These are phyloP conservation scores for Brassica balearica DNA, from an alignment of 441 rosid species.

Conservation along the genomic window DNA sequence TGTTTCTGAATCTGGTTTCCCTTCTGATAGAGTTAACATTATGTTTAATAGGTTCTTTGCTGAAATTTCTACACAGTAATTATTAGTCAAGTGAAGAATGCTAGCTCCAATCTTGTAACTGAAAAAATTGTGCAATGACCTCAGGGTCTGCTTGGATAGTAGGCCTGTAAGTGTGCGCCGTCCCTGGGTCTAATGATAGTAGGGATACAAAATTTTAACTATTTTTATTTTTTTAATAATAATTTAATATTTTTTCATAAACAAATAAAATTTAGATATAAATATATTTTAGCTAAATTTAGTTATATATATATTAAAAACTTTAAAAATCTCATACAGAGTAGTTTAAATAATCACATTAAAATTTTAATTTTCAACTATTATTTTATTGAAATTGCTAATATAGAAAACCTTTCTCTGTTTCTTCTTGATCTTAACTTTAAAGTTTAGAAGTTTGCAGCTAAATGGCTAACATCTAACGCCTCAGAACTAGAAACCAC, in stretches of 20 bases:
- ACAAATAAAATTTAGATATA: neutral
- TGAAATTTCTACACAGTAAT: neutral
- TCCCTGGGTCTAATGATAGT: neutral
- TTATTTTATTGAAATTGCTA: neutral
- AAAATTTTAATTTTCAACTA: neutral
- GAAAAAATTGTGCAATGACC: neutral
- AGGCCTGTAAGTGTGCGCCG: neutral
- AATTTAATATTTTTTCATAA: neutral
- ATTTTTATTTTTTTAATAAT: neutral
- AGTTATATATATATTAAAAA: neutral
- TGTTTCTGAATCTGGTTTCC: neutral
- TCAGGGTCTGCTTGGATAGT: too few species aligned
- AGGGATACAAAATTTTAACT: neutral
- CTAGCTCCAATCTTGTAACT: conserved; percentile 7
- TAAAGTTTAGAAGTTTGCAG: neutral
- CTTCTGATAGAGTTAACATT: neutral
- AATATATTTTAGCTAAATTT: neutral
- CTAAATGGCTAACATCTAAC: neutral
- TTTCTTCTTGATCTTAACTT: conserved; percentile 2
- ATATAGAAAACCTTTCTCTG: neutral
- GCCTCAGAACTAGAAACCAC: neutral
- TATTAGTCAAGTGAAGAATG: neutral
- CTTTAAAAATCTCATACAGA: neutral
- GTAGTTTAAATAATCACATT: neutral
- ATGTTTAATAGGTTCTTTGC: neutral